phyloP scores from a whole-genome alignment of 805 yeast genomes.

The Alloascoidea hylecoeti region DNA sequence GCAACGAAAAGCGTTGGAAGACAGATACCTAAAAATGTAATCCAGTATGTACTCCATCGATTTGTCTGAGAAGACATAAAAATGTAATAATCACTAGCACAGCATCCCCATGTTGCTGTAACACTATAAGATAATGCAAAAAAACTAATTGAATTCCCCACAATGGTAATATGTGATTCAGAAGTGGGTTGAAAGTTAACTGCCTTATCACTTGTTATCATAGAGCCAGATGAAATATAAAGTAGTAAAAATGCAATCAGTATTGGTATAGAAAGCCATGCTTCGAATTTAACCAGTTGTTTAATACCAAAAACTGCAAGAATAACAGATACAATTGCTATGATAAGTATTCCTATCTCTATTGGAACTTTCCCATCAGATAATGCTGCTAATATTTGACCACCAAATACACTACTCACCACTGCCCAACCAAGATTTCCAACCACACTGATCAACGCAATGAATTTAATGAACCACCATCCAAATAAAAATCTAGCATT shows the following conservation, averaged over 20 bases:
- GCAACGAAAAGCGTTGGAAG: constrained; percentile 59
- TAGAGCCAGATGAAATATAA: constrained; percentile 41
- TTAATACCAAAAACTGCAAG: constrained; percentile 62
- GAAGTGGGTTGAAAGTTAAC: constrained; percentile 18
- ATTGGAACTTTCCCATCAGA: constrained; percentile 48
- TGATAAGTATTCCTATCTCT: constrained; percentile 52
- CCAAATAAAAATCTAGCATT: constrained; percentile 63
- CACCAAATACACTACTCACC: constrained; percentile 58
- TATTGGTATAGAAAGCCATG: constrained; percentile 47
- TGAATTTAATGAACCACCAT: constrained; percentile 57
- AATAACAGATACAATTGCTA: constrained; percentile 37
- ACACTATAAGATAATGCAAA: constrained; percentile 54
- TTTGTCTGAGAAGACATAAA: constrained; percentile 55
- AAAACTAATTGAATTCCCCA: constrained; percentile 51
- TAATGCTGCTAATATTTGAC: constrained; percentile 50
- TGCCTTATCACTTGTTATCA: constrained; percentile 19
- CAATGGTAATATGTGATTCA: constrained; percentile 25
- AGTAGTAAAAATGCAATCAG: constrained; percentile 41
- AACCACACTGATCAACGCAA: constrained; percentile 56
- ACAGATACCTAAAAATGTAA: constrained; percentile 50
- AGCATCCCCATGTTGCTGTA: constrained; percentile 72
- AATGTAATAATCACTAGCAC: constrained; percentile 63
- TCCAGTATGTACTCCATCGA: constrained; percentile 30
- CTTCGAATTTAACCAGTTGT: constrained; percentile 48
- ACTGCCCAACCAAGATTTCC: constrained; percentile 60